phyloP scores from a whole-genome alignment of 2,329 filamentous ascomycete species.

The Calycina herbarum region DNA sequence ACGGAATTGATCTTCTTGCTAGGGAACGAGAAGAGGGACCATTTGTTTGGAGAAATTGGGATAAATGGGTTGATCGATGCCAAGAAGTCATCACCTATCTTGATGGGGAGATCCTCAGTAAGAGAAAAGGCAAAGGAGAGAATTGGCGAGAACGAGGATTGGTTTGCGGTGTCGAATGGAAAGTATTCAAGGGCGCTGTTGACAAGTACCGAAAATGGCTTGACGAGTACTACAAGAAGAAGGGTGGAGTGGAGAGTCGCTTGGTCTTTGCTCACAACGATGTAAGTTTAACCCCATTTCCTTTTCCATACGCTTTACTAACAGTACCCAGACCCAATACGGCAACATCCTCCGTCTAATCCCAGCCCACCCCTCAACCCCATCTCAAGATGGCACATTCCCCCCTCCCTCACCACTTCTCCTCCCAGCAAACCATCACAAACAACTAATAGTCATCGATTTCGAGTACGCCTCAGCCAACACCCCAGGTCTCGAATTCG shows the following conservation, averaged over 20 bases:
- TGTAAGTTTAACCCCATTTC: slow-evolving; percentile 53
- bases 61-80: slow-evolving; percentile 61
- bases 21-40: slow-evolving; percentile 77
- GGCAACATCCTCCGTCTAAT: slow-evolving; percentile 85
- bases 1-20: slow-evolving; percentile 83
- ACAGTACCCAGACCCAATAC: slow-evolving; percentile 76
- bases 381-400: slow-evolving; percentile 43
- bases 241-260: slow-evolving; percentile 65
- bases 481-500: slow-evolving; percentile 82
- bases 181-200: slow-evolving; percentile 70
- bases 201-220: slow-evolving; percentile 77
- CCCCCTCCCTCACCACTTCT: slow-evolving; percentile 70
- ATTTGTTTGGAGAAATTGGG: slow-evolving; percentile 90
- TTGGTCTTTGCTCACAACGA: slow-evolving; percentile 98
- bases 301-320: slow-evolving; percentile 9
- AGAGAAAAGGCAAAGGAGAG: slow-evolving; percentile 41
- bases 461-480: slow-evolving; percentile 97
- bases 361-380: slow-evolving; percentile 56
- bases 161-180: slow-evolving; percentile 84
- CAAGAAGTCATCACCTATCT: slow-evolving; percentile 53
- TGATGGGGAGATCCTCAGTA: slow-evolving; percentile 54
- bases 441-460: slow-evolving; percentile 94
- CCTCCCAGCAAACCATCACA: slow-evolving; percentile 88
- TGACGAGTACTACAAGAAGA: slow-evolving; percentile 68
- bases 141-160: slow-evolving; percentile 70